phyloP scores from a whole-genome alignment of 192 early-diverging fungal species.

The Backusella sp. region DNA sequence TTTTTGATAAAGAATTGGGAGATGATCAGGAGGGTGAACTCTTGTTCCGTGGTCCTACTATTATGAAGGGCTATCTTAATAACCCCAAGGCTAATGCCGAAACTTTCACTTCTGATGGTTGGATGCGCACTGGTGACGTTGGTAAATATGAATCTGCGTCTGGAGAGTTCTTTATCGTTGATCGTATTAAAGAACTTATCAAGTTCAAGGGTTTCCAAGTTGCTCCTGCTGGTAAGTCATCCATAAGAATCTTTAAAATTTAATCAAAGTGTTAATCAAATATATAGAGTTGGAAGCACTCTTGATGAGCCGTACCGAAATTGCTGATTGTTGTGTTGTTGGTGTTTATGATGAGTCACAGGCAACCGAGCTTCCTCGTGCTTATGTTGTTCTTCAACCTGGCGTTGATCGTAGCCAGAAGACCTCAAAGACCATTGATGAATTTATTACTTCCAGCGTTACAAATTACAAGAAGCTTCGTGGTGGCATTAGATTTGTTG shows the following conservation, averaged over 20 bases:
- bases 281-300: conserved; percentile 59
- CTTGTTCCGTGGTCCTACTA: conserved; percentile 43
- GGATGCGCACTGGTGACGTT: conserved; percentile 60
- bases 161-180: conserved; percentile 65
- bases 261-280: not conserved
- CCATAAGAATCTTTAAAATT: not conserved
- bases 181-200: conserved; percentile 79
- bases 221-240: conserved; percentile 54
- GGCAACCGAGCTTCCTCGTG: conserved; percentile 75
- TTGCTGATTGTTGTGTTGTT: conserved; percentile 49
- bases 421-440: conserved; percentile 41
- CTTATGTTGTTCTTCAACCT: conserved; percentile 70
- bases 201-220: conserved; percentile 81
- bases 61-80: conserved; percentile 54
- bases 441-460: conserved; percentile 62
- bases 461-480: conserved; percentile 75
- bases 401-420: conserved; percentile 34
- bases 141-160: conserved; percentile 47
- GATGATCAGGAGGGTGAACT: conserved; percentile 45
- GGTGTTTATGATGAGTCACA: conserved; percentile 43
- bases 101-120: conserved; percentile 42
- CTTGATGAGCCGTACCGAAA: conserved; percentile 50
- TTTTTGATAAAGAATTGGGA: conserved; percentile 36
- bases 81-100: conserved; percentile 43
- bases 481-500: conserved; percentile 74